A percentile compares a stretch with the other conserved stretches of the same genome.
Evolutionary conservation across 306 rosid genomes (phyloP).

Genomic region (Carpinus viminea): DNA sequence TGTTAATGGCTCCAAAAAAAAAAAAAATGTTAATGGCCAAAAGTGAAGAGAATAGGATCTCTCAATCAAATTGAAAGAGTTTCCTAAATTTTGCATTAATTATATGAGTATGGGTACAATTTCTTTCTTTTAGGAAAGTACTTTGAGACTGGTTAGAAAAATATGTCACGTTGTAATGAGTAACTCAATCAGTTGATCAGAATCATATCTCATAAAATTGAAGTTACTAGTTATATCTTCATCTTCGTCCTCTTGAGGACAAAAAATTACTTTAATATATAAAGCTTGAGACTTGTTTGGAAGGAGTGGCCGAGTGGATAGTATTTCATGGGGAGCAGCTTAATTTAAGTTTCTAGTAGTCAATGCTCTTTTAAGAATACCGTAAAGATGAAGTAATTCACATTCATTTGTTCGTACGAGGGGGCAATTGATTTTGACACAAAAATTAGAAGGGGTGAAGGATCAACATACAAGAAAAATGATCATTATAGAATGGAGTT

Average conservation of each 20-base stretch:
- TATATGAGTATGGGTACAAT: background rate
- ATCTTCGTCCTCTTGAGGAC: too few species aligned
- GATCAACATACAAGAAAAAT: constrained; percentile 8
- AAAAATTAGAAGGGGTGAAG: constrained; percentile 17
- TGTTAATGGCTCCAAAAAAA: background rate
- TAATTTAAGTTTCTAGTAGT: background rate
- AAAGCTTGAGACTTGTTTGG: background rate
- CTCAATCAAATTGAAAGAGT: too few species aligned
- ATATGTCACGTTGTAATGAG: too few species aligned
- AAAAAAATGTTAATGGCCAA: background rate
- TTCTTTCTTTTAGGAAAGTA: background rate
- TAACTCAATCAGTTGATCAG: too few species aligned
- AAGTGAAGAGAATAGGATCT: background rate
- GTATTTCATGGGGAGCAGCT: background rate
- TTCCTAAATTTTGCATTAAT: background rate
- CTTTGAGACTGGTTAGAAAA: background rate
- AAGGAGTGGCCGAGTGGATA: background rate
- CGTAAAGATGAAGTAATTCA: background rate
- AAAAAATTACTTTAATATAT: background rate
- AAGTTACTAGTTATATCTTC: too few species aligned
- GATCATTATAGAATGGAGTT: constrained; percentile 22
- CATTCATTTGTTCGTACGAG: background rate
- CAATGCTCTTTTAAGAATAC: background rate
- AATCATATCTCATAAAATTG: too few species aligned
- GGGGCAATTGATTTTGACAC: background rate